Percentiles rank a stretch among this genome's conserved stretches.
Evolutionary conservation across 257 asterid species (phyloP).

Genomic region (Euphrasia confusa): DNA sequence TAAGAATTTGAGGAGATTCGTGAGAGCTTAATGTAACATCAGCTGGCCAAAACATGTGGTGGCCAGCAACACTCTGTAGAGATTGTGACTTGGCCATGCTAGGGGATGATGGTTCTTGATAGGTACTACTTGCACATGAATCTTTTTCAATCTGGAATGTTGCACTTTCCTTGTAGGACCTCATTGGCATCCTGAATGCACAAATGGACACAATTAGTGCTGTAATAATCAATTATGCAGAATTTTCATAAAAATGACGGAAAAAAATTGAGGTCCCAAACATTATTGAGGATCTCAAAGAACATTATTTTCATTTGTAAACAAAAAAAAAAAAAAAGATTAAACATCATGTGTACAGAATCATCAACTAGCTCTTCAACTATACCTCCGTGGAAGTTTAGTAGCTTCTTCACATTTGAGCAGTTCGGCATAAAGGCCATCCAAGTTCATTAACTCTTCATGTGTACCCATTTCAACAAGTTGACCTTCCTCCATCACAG

Average conservation of each 20-base stretch:
- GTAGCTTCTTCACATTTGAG: slow-evolving; percentile 98
- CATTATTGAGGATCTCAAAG: slow-evolving; percentile 11
- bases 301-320: slow-evolving; percentile 16
- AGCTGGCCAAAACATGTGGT: slow-evolving; percentile 63
- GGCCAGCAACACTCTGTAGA: slow-evolving; percentile 73
- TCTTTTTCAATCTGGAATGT: slow-evolving; percentile 86
- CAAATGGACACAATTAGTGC: slow-evolving; percentile 9
- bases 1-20: slow-evolving; percentile 66
- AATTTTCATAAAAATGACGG: slow-evolving; percentile 16
- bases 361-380: slow-evolving; percentile 18
- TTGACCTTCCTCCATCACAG: slow-evolving; percentile 99
- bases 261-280: not conserved
- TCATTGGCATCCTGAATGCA: slow-evolving; percentile 81
- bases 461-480: slow-evolving; percentile 99
- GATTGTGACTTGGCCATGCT: slow-evolving; percentile 94
- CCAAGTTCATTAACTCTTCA: slow-evolving; percentile 84
- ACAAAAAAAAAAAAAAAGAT: slow-evolving; percentile 5
- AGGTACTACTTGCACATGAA: slow-evolving; percentile 63
- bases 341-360: slow-evolving; percentile 15
- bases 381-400: slow-evolving; percentile 93
- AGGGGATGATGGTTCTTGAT: slow-evolving; percentile 91
- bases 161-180: slow-evolving; percentile 69
- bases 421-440: slow-evolving; percentile 97
- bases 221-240: slow-evolving; percentile 15
- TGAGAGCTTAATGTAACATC: slow-evolving; percentile 67